A percentile compares a stretch with the other conserved stretches of the same genome.
phyloP scores from a whole-genome alignment of 768 basidiomycete genomes.

The Podaxis sp. region DNA sequence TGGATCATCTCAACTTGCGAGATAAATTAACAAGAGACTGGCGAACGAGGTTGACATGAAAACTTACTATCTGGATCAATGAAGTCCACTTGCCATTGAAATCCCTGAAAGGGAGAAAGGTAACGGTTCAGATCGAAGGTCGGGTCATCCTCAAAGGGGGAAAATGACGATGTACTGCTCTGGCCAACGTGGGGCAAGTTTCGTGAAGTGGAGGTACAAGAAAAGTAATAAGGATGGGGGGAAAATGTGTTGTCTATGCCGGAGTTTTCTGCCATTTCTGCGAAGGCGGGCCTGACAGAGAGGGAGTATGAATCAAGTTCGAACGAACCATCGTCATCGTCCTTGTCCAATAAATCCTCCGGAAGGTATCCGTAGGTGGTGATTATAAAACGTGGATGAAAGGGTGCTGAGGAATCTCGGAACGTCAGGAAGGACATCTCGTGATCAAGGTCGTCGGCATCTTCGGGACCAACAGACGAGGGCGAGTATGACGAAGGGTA shows the following conservation, averaged over 20 bases:
- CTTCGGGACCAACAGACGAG: neutral
- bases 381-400: neutral
- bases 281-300: neutral
- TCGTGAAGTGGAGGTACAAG: slow-evolving; percentile 41
- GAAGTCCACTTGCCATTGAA: slow-evolving; percentile 35
- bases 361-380: slow-evolving; percentile 4
- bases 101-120: slow-evolving; percentile 25
- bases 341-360: slow-evolving; percentile 1
- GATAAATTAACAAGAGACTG: neutral
- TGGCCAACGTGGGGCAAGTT: slow-evolving; percentile 23
- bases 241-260: neutral
- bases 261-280: neutral
- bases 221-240: slow-evolving; percentile 35
- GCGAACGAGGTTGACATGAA: neutral
- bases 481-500: slow-evolving; percentile 9
- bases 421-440: slow-evolving; percentile 10
- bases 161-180: slow-evolving; percentile 24
- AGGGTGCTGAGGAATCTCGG: neutral
- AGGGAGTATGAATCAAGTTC: neutral
- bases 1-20: slow-evolving; percentile 46
- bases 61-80: slow-evolving; percentile 50
- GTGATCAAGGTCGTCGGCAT: neutral
- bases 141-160: slow-evolving; percentile 48
- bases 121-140: slow-evolving; percentile 30
- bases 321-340: neutral